Conservation (phyloP, 2,329 filamentous ascomycete genomes). For the Aspergillus sp. region DNA sequence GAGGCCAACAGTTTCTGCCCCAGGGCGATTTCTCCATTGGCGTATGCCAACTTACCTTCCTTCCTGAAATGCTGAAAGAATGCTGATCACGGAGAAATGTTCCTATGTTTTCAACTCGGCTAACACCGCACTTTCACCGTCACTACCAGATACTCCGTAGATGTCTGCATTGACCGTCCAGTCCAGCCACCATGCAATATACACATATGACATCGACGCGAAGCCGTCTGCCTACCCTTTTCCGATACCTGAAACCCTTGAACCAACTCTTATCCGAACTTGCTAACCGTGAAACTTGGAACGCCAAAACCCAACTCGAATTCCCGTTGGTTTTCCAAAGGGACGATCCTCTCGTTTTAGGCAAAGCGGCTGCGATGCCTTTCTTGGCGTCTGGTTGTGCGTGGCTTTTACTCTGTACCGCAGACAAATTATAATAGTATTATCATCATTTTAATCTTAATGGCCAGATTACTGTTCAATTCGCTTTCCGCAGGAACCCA, state of each 20-base stretch:
- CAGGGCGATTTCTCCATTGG: not conserved
- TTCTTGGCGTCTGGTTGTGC: not conserved
- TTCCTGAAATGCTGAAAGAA: not conserved
- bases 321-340: not conserved
- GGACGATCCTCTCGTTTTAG: not conserved
- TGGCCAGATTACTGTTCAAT: too few relatives aligned
- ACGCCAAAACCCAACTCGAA: not conserved
- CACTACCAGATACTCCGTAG: too few relatives aligned
- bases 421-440: too few relatives aligned
- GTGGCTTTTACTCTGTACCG: not conserved
- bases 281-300: not conserved
- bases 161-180: not conserved
- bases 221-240: too few relatives aligned
- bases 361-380: not conserved
- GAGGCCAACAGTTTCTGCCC: constrained; percentile 1
- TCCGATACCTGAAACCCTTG: not conserved
- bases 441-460: too few relatives aligned
- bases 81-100: not conserved
- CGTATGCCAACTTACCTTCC: not conserved
- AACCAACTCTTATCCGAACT: not conserved
- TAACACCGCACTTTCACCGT: too few relatives aligned
- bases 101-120: not conserved
- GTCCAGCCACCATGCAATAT: not conserved
- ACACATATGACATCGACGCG: not conserved
- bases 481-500: too few relatives aligned